A percentile compares a stretch with the other conserved stretches of the same genome.
Evolutionary conservation across 306 rosid genomes (phyloP).

Genomic region (Phaseolus lunatus): DNA sequence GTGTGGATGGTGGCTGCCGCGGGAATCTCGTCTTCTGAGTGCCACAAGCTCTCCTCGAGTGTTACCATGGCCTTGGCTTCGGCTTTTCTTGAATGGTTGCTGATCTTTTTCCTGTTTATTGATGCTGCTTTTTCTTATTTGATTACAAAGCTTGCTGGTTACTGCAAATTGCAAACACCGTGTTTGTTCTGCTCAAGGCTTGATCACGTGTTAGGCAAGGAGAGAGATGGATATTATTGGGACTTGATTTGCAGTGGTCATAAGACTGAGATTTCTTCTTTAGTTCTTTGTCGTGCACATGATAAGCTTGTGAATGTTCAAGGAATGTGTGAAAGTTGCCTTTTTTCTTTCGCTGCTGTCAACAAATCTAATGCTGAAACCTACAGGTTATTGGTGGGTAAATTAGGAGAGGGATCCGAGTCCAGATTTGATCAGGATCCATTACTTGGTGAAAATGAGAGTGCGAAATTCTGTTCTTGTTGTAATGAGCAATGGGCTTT

Average conservation of each 20-base stretch:
- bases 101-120: slow-evolving; percentile 67
- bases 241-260: slow-evolving; percentile 76
- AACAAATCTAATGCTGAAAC: slow-evolving; percentile 67
- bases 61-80: slow-evolving; percentile 56
- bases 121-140: slow-evolving; percentile 71
- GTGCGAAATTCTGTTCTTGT: slow-evolving; percentile 62
- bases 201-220: slow-evolving; percentile 79
- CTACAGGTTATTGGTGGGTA: slow-evolving; percentile 66
- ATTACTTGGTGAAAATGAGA: slow-evolving; percentile 50
- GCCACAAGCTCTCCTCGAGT: slow-evolving; percentile 38
- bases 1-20: slow-evolving; percentile 52
- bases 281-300: slow-evolving; percentile 71
- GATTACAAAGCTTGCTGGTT: slow-evolving; percentile 73
- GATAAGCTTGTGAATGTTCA: slow-evolving; percentile 80
- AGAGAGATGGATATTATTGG: slow-evolving; percentile 67
- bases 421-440: slow-evolving; percentile 58
- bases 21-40: slow-evolving; percentile 50
- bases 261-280: slow-evolving; percentile 76
- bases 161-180: slow-evolving; percentile 70
- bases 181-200: slow-evolving; percentile 93
- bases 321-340: slow-evolving; percentile 77
- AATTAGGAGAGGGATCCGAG: slow-evolving; percentile 60
- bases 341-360: slow-evolving; percentile 70
- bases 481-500: slow-evolving; percentile 61
- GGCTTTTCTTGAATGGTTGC: slow-evolving; percentile 87